Base-by-base conservation (phyloP, 2,329 filamentous ascomycete species). In the Ceratocystis colombiana region DNA sequence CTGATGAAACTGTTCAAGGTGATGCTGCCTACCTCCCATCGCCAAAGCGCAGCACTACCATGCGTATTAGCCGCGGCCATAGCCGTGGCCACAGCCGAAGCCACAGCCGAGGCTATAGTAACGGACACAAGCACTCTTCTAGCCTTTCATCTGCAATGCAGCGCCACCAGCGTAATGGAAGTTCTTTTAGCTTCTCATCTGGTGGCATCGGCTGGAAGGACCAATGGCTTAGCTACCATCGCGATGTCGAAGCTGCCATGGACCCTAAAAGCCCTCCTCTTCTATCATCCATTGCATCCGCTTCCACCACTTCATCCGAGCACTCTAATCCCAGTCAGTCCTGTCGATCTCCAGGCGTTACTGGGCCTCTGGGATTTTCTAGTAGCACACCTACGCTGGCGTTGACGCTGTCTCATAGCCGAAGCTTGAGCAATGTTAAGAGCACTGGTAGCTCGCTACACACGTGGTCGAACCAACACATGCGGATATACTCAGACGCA, bases 1-100 rank as follows among this genome's bases (percentile, higher is more conserved):
- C 84, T 1, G 84, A 87, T 68, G 82, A 86, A 70, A 74, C 79
- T 1, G 73, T 86, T 2, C 83, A 84, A 4, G 84, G 84, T 44
- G 84, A 82, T 67, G 80, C 81, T 59, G 82, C 84, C 2, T 87
- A 84, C 69, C 72, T 87, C 37, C 73, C 79, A 6, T 75, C 77
- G 10, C 76, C 80, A 0, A 84, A 79, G 72, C 79, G 82, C 10
- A 79, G 82, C 8, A 79, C 81, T 15, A 76, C 78, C 2, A 82
- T 82, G 3, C 79, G 82, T 20, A 73, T 85, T 3, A 85, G 70
- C 70, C 72, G 15, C 8, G 55, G 55, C 3, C 72, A 72, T 28
- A 75, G 74, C 12, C 74, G 76, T 65, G 69, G 69, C 53, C 53
- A 57, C 17, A 57, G 53, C 4, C 55, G 55, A 8, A 37, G 55